Evolutionary conservation across 345 rosid species (phyloP).

Genomic region (Mercurialis annua): DNA sequence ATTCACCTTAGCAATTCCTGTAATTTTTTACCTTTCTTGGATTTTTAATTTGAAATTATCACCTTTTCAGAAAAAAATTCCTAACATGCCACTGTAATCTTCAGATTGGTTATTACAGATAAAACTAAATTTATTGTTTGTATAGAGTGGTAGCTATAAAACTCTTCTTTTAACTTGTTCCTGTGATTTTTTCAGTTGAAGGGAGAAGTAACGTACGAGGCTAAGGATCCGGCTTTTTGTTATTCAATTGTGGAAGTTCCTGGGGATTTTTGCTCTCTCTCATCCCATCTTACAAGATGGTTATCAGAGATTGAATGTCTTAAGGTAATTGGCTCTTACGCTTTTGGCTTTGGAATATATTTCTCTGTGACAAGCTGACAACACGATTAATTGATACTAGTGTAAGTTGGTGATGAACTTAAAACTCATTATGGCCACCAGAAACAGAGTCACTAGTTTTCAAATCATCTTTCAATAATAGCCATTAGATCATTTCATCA

Average conservation of each 20-base stretch:
- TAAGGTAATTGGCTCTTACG: constrained; percentile 50
- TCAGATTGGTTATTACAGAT: not conserved
- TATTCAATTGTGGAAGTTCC: constrained; percentile 59
- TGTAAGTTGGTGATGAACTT: not conserved
- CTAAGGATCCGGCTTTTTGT: constrained; percentile 78
- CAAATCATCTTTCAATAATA: not conserved
- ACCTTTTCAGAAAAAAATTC: not conserved
- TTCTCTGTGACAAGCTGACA: not conserved
- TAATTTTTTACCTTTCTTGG: not conserved
- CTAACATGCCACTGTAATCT: not conserved
- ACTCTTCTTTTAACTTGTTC: constrained; percentile 17
- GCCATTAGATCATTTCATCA: not conserved
- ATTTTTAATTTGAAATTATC: not conserved
- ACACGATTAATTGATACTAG: not conserved
- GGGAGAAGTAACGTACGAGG: constrained; percentile 82
- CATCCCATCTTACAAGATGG: constrained; percentile 71
- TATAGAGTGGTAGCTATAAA: not conserved
- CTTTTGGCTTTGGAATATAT: constrained; percentile 13
- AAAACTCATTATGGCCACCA: not conserved
- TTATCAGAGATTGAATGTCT: constrained; percentile 66
- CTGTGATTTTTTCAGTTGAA: constrained; percentile 44
- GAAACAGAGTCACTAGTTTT: not conserved
- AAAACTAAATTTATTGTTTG: not conserved
- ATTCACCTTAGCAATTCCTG: not conserved
- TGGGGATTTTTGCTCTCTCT: constrained; percentile 54